phyloP scores from a whole-genome alignment of 345 rosid genomes.

The Rhizophora mangle region DNA sequence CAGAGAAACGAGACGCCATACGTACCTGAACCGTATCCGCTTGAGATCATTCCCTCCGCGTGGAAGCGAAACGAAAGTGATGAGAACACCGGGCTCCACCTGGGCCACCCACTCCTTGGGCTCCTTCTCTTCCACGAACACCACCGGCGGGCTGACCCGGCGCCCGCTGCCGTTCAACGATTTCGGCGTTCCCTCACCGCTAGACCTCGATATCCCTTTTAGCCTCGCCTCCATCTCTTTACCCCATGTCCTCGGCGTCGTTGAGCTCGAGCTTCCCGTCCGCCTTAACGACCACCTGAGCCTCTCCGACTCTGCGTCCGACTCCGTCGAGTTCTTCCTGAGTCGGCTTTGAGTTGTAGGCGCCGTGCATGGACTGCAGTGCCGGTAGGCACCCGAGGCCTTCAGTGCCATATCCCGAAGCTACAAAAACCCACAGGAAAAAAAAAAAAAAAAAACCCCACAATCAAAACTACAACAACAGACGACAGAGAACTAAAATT shows the following conservation, averaged over 20 bases:
- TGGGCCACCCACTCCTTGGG: constrained; percentile 40
- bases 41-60: constrained; percentile 35
- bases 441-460: not conserved
- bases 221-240: constrained; percentile 36
- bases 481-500: not conserved
- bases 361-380: constrained; percentile 30
- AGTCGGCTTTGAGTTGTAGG: constrained; percentile 11
- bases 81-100: constrained; percentile 38
- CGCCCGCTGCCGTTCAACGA: constrained; percentile 30
- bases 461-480: not conserved
- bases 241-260: constrained; percentile 28
- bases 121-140: constrained; percentile 28
- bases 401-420: constrained; percentile 35
- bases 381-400: constrained; percentile 35
- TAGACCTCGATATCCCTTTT: constrained; percentile 33
- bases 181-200: constrained; percentile 33
- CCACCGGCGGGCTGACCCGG: constrained; percentile 24
- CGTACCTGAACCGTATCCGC: constrained; percentile 38
- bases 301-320: constrained; percentile 45
- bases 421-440: not conserved
- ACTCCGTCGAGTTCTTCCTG: constrained; percentile 9
- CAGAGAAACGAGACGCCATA: too few relatives aligned
- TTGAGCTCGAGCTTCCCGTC: constrained; percentile 31
- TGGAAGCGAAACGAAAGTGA: constrained; percentile 31
- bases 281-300: constrained; percentile 22